Evolutionary conservation across 805 yeast species (phyloP).

Genomic region (Kluyveromyces lactis): DNA sequence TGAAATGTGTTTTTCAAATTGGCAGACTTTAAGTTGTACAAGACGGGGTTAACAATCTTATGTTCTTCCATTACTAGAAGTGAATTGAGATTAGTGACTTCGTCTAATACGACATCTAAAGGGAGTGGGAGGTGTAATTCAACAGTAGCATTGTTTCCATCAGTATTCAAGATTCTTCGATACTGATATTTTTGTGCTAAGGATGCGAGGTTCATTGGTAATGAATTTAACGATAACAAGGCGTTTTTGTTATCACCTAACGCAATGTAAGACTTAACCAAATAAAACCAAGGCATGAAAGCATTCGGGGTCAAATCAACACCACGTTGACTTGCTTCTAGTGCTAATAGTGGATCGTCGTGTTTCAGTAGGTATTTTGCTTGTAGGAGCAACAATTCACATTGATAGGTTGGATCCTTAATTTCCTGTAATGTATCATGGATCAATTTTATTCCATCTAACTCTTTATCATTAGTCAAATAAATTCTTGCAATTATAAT

Average conservation of each 20-base stretch:
- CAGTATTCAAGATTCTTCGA: slow-evolving; percentile 47
- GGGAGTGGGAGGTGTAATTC: slow-evolving; percentile 69
- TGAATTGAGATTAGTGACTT: slow-evolving; percentile 60
- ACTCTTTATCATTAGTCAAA: slow-evolving; percentile 28
- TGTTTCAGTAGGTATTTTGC: slow-evolving; percentile 23
- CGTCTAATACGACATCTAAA: slow-evolving; percentile 59
- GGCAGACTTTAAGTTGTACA: slow-evolving; percentile 59
- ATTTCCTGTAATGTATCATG: slow-evolving; percentile 21
- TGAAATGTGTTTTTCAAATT: slow-evolving; percentile 53
- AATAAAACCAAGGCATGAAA: slow-evolving; percentile 63
- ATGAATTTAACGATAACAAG: slow-evolving; percentile 61
- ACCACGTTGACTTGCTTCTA: slow-evolving; percentile 21
- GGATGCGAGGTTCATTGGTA: slow-evolving; percentile 61
- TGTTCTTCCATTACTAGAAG: slow-evolving; percentile 60
- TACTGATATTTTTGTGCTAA: slow-evolving; percentile 58
- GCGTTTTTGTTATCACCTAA: slow-evolving; percentile 65
- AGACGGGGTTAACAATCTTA: slow-evolving; percentile 50
- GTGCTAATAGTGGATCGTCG: slow-evolving; percentile 21
- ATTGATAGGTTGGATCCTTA: slow-evolving; percentile 13
- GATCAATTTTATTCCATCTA: slow-evolving; percentile 28
- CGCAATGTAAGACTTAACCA: slow-evolving; percentile 56
- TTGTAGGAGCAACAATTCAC: slow-evolving; percentile 26
- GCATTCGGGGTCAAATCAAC: slow-evolving; percentile 70
- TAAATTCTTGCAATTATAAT: slow-evolving; percentile 20
- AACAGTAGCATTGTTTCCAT: slow-evolving; percentile 15